Evolutionary conservation across 257 asterid species (phyloP).

Genomic region (Scutellaria baicalensis): DNA sequence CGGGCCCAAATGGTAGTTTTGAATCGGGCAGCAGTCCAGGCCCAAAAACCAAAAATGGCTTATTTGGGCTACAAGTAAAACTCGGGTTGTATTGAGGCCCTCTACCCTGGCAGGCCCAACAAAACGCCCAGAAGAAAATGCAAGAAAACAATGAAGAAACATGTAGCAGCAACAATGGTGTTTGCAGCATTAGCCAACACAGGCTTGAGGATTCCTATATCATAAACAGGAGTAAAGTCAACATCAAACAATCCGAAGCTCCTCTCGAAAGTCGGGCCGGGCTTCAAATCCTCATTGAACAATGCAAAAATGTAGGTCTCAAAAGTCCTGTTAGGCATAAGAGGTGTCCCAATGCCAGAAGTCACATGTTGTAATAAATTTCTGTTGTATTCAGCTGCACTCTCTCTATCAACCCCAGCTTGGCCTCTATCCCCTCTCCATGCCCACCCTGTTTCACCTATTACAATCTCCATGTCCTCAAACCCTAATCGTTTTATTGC

Average conservation of each 20-base stretch:
- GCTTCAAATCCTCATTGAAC: conserved; percentile 59
- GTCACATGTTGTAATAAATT: conserved; percentile 31
- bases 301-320: conserved; percentile 43
- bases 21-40: too few species aligned
- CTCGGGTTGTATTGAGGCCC: neutral
- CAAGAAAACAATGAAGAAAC: conserved; percentile 21
- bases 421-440: conserved; percentile 36
- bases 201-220: conserved; percentile 46
- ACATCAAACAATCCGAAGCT: conserved; percentile 50
- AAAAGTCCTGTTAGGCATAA: conserved; percentile 36
- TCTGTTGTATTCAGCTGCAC: conserved; percentile 33
- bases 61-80: too few species aligned
- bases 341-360: conserved; percentile 44
- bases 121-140: conserved; percentile 28
- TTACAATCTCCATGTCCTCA: conserved; percentile 25
- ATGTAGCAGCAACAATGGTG: neutral
- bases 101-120: conserved; percentile 41
- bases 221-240: conserved; percentile 40
- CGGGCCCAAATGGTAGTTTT: too few species aligned
- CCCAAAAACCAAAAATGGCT: too few species aligned
- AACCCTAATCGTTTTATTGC: conserved; percentile 32
- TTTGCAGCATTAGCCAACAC: conserved; percentile 22
- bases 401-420: conserved; percentile 24
- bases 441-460: conserved; percentile 56
- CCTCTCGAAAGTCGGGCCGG: conserved; percentile 63